Evolutionary conservation across 2,329 filamentous ascomycete genomes (phyloP).

Genomic region (Hawksworthiomyces lignivorus): DNA sequence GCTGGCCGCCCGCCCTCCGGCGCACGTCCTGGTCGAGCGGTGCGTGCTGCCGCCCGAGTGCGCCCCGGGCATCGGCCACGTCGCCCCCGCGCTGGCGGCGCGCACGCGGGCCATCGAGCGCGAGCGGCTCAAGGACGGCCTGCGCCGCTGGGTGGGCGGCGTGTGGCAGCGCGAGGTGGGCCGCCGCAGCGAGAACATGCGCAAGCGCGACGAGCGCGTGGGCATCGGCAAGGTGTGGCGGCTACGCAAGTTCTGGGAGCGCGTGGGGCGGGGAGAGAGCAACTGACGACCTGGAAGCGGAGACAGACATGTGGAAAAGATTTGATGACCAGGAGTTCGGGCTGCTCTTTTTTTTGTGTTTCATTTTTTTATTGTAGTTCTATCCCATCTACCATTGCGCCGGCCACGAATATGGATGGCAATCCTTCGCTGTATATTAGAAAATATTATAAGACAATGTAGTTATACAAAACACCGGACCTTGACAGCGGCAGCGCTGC

Average conservation of each 20-base stretch:
- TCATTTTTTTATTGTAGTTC: too few species aligned
- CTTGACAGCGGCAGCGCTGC: too few species aligned
- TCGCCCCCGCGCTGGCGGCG: constrained; percentile 56
- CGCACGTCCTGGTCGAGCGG: constrained; percentile 52
- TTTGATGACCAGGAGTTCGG: too few species aligned
- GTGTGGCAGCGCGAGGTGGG: constrained; percentile 47
- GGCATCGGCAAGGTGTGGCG: constrained; percentile 53
- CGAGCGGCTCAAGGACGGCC: constrained; percentile 58
- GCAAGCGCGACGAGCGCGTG: constrained; percentile 39
- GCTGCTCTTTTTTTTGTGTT: too few species aligned
- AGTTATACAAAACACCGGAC: too few species aligned
- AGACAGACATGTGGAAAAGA: too few species aligned
- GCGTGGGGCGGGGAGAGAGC: constrained; percentile 38
- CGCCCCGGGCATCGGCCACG: constrained; percentile 34
- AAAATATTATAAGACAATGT: too few species aligned
- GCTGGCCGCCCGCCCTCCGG: constrained; percentile 51
- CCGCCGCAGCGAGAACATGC: constrained; percentile 40
- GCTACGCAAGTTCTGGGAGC: constrained; percentile 60
- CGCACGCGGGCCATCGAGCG: constrained; percentile 55
- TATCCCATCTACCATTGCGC: too few species aligned
- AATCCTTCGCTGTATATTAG: too few species aligned
- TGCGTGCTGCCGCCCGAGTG: constrained; percentile 60
- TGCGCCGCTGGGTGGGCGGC: constrained; percentile 57
- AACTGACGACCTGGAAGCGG: background rate
- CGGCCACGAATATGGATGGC: too few species aligned